Conservation (phyloP, 1,284 basidiomycete genomes). For the Schizopora paradoxa region DNA sequence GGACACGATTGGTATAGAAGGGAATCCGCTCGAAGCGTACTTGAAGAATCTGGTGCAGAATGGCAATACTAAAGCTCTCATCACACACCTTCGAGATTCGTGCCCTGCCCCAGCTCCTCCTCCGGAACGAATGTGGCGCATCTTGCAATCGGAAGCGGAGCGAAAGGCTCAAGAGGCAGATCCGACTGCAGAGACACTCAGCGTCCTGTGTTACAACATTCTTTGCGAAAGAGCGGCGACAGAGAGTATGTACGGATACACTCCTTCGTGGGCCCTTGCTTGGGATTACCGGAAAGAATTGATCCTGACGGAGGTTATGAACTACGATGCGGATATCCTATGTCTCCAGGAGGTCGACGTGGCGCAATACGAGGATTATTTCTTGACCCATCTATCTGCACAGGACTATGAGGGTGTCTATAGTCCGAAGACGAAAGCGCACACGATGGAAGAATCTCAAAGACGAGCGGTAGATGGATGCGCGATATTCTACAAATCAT, state of each 20-base stretch:
- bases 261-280: conserved; percentile 90
- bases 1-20: conserved; percentile 91
- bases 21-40: conserved; percentile 84
- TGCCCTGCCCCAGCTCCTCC: conserved; percentile 81
- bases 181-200: conserved; percentile 67
- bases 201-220: conserved; percentile 90
- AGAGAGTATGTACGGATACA: conserved; percentile 91
- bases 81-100: conserved; percentile 85
- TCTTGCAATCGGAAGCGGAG: conserved; percentile 67
- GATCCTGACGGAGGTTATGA: conserved; percentile 84
- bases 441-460: conserved; percentile 90
- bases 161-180: conserved; percentile 53
- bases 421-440: conserved; percentile 91
- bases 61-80: conserved; percentile 86
- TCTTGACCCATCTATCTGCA: conserved; percentile 70
- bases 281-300: conserved; percentile 95
- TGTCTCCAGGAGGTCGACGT: conserved; percentile 95
- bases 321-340: conserved; percentile 84
- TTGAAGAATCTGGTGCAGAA: conserved; percentile 84
- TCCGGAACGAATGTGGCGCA: conserved; percentile 80
- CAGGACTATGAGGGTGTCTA: conserved; percentile 90
- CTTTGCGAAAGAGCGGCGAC: conserved; percentile 92
- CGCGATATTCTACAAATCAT: conserved; percentile 92
- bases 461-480: conserved; percentile 91
- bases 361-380: conserved; percentile 92